phyloP scores from a whole-genome alignment of 345 rosid species.

The Eucalyptus guilfoylei region DNA sequence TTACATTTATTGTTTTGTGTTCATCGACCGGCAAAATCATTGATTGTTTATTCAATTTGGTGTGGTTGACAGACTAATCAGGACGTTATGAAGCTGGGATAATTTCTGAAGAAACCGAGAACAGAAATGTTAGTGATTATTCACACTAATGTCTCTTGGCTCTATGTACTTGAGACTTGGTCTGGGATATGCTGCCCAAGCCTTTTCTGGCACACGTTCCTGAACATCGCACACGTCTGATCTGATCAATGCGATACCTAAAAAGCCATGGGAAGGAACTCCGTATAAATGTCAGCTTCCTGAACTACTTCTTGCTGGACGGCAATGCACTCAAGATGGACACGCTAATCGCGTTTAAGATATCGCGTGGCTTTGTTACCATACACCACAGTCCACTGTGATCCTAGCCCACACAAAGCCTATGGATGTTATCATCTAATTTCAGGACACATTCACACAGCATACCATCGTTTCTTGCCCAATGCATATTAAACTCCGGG shows the following conservation, averaged over 20 bases:
- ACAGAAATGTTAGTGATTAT: background rate
- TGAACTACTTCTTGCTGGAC: accelerated
- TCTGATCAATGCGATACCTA: background rate
- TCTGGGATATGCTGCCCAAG: background rate
- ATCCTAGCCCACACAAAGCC: background rate
- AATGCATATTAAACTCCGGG: background rate
- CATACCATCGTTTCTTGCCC: background rate
- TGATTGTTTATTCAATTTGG: no score
- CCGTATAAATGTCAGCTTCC: background rate
- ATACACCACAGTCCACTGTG: background rate
- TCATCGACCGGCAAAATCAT: no score
- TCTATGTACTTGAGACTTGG: background rate
- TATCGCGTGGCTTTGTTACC: background rate
- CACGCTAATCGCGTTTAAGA: no score
- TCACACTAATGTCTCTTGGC: background rate
- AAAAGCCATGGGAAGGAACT: background rate
- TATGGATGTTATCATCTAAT: background rate
- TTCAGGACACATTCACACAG: background rate
- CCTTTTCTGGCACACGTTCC: background rate
- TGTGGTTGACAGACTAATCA: background rate
- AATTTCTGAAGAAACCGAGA: background rate
- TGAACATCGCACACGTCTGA: background rate
- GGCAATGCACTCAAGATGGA: no score
- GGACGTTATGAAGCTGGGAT: accelerated
- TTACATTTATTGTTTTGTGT: no score